Conservation (phyloP, 371 early-diverging fungal species). For the Mucor plumbeus region DNA sequence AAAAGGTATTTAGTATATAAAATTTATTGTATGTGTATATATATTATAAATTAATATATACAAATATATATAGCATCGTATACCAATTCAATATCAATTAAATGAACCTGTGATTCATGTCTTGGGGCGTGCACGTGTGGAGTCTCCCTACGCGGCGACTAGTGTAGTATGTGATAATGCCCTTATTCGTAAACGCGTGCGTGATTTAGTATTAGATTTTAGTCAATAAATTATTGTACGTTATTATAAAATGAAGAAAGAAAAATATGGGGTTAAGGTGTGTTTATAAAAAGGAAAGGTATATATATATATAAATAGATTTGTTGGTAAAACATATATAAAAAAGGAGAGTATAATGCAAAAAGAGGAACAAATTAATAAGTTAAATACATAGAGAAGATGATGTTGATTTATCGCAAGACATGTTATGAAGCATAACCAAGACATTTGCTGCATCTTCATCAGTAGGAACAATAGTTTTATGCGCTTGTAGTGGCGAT, state of each 20-base stretch:
- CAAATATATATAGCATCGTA: constrained; percentile 39
- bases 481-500: constrained; percentile 23
- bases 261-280: neutral
- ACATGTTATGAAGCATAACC: constrained; percentile 44
- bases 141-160: constrained; percentile 58
- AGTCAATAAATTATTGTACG: neutral
- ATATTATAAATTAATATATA: neutral
- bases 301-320: too few relatives aligned
- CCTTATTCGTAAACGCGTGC: constrained; percentile 60
- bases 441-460: constrained; percentile 49
- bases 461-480: constrained; percentile 10
- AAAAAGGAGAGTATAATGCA: neutral
- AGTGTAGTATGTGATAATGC: constrained; percentile 55
- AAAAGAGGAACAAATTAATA: constrained; percentile 3
- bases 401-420: neutral
- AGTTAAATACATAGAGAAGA: constrained; percentile 11
- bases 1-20: constrained; percentile 14
- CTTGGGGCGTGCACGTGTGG: constrained; percentile 59
- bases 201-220: constrained; percentile 50
- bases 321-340: neutral
- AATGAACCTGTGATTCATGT: constrained; percentile 58
- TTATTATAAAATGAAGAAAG: neutral
- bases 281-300: neutral
- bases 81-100: constrained; percentile 46
- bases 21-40: neutral